phyloP scores from a whole-genome alignment of 768 basidiomycete genomes.

The Daedaleopsis nitida region DNA sequence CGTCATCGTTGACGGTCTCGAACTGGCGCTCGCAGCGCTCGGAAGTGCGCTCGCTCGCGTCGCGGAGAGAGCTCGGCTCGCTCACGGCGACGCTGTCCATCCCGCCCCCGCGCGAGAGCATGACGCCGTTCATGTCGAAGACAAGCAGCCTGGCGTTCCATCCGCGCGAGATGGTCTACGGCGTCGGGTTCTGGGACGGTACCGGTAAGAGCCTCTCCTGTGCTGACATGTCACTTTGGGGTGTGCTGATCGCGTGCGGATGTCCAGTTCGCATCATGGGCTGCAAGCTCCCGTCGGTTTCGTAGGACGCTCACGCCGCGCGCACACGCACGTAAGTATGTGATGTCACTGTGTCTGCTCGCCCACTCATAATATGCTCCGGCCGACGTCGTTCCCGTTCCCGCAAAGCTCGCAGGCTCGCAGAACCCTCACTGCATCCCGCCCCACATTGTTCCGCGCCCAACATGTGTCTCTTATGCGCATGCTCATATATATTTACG shows the following conservation, averaged over 20 bases:
- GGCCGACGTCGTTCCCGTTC: no score
- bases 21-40: slow-evolving; percentile 71
- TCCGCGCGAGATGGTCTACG: slow-evolving; percentile 84
- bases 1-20: slow-evolving; percentile 59
- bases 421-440: no score
- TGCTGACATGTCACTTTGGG: not conserved
- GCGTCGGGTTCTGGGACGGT: slow-evolving; percentile 73
- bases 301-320: slow-evolving; percentile 5
- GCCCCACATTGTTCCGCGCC: no score
- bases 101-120: slow-evolving; percentile 55
- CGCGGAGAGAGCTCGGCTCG: slow-evolving; percentile 41
- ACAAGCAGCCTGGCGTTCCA: slow-evolving; percentile 75
- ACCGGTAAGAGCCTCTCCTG: slow-evolving; percentile 32
- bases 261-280: slow-evolving; percentile 55
- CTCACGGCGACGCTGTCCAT: slow-evolving; percentile 58
- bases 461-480: no score
- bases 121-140: slow-evolving; percentile 63
- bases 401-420: no score
- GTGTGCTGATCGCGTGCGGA: slow-evolving; percentile 8
- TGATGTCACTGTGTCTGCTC: no score
- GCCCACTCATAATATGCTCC: not conserved
- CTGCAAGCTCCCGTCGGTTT: slow-evolving; percentile 47
- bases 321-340: no score
- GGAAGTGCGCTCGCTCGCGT: slow-evolving; percentile 58
- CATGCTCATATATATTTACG: slow-evolving; percentile 1